Base-by-base conservation (phyloP, 805 yeast genomes). In the Saturnispora serradocipensis region DNA sequence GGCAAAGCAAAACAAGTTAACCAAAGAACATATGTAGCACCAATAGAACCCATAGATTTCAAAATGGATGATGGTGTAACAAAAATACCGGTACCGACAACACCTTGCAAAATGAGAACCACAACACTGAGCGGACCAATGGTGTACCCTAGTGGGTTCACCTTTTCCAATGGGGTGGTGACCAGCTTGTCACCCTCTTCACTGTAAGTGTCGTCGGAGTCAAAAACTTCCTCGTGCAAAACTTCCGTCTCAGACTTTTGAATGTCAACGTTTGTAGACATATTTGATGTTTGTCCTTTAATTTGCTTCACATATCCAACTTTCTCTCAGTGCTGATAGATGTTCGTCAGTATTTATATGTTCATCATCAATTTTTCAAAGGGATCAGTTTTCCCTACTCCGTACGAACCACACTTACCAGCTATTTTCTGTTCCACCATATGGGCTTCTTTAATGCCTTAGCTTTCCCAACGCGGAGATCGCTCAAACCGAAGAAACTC, bases 21-120 rank as follows among this genome's bases (percentile, higher is more conserved):
- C 77, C 77, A 73, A n/a, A 73, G 59, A 4, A 73, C 67, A 49
- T 72, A 73, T 5, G 72, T 59, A 10, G 73, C 69, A 32, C 77
- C 77, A 43, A 73, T 58, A 1, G 74, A 69, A 1, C 77, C 76
- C 50, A 72, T 65, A 2, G 72, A 66, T n/a, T 61, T 63, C n/a
- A 74, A 73, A 52, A 84, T 74, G 1, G 80, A 71, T 3, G 82
- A 78, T 5, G 89, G 86, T 0, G 86, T 82, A 11, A 85, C 79
- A 62, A 84, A 84, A 46, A 84, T 82, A 67, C 89, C 89, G 0
- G 89, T 84, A 56, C 90, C 90, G 43, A 84, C 72, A 70, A 84
- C 78, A 57, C 89, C 79, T 56, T 82, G 84, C 59, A 83, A 71
- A 52, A 82, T 78, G 52, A 82, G 68, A 48, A 84, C 84, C 49